Percentiles rank a stretch among this genome's conserved stretches.
Conservation (phyloP, 2,329 filamentous ascomycete genomes). For the Colletotrichum spinosum region DNA sequence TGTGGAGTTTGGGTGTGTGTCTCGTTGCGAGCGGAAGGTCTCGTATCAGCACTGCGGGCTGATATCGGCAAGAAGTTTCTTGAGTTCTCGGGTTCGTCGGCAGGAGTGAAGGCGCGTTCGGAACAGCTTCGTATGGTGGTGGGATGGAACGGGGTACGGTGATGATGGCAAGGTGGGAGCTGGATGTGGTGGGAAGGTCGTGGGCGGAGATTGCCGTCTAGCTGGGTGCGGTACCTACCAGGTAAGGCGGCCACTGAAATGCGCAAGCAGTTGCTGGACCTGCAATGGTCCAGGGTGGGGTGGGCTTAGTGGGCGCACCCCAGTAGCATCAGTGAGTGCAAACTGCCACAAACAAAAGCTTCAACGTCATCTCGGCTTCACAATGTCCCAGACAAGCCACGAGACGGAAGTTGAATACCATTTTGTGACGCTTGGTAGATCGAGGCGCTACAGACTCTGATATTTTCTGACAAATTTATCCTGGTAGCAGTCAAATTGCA, state of each 20-base stretch:
- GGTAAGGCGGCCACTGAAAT: conserved; percentile 22
- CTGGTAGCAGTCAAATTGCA: too few species aligned
- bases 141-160: background rate
- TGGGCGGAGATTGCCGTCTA: conserved; percentile 33
- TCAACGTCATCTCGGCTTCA: background rate
- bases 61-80: too few species aligned
- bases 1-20: conserved; percentile 4
- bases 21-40: too few species aligned
- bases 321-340: background rate
- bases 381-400: background rate
- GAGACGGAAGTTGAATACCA: too few species aligned
- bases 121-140: background rate
- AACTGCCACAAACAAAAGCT: background rate
- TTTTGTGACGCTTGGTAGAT: too few species aligned
- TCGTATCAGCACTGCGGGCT: conserved; percentile 2
- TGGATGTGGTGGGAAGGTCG: conserved; percentile 26
- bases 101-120: too few species aligned
- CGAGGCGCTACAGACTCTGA: too few species aligned
- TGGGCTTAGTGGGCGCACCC: conserved; percentile 22
- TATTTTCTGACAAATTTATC: too few species aligned
- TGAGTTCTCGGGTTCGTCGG: too few species aligned
- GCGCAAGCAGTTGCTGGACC: conserved; percentile 22
- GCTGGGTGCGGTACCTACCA: conserved; percentile 14
- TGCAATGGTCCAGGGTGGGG: conserved; percentile 4
- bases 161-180: conserved; percentile 9